phyloP scores from a whole-genome alignment of 2,329 filamentous ascomycete genomes.

The Orbilia ellipsospora region DNA sequence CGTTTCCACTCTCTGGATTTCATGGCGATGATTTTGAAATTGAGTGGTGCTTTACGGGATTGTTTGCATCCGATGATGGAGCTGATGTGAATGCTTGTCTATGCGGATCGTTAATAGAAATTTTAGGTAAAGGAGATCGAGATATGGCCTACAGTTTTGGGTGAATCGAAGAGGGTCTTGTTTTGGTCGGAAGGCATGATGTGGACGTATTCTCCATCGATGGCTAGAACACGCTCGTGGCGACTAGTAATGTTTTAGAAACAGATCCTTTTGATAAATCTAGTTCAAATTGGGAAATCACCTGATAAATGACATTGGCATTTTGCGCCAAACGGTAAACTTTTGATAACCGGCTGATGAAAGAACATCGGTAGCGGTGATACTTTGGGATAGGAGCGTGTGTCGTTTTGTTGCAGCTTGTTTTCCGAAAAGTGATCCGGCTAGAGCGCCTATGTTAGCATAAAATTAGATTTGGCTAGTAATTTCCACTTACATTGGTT shows the following conservation, averaged over 20 bases:
- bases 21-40: conserved; percentile 70
- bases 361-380: conserved; percentile 55
- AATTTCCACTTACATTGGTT: conserved; percentile 38
- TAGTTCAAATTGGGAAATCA: neutral
- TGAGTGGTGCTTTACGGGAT: conserved; percentile 79
- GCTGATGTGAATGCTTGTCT: conserved; percentile 81
- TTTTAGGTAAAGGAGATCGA: neutral
- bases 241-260: conserved; percentile 38
- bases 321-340: conserved; percentile 83
- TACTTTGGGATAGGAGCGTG: conserved; percentile 43
- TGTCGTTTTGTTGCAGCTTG: conserved; percentile 24
- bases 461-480: neutral
- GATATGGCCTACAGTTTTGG: conserved; percentile 69
- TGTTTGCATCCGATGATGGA: conserved; percentile 86
- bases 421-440: conserved; percentile 46
- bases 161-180: conserved; percentile 73
- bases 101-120: neutral
- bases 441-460: conserved; percentile 15
- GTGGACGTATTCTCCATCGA: conserved; percentile 87
- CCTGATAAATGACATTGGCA: conserved; percentile 79
- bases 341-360: conserved; percentile 70
- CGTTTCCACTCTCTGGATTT: conserved; percentile 56
- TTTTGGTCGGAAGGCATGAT: conserved; percentile 78
- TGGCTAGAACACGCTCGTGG: conserved; percentile 77
- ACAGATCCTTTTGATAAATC: neutral